Evolutionary conservation across 805 yeast species (phyloP), one percentile per base, ranked within the genome.

Genomic region (Wickerhamiella spandovensis): DNA sequence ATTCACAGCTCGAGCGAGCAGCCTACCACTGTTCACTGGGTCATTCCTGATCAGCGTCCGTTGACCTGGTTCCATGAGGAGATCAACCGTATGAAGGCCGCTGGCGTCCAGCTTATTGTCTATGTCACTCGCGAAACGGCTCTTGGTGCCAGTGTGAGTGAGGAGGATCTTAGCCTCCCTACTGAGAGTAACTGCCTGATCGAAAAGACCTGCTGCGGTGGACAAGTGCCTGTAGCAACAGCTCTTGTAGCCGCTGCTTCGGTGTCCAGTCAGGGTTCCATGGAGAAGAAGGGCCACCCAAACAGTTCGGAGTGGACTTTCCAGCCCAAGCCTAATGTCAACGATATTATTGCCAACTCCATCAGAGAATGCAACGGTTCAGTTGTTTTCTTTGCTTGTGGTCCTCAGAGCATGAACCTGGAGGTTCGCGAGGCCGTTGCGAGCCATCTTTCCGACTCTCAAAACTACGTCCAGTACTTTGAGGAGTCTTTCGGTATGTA

Each of bases 1-100:
- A 35, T 37, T 6, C 38, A 32, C 15, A 17, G 30, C 5, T 7
- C 28, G 17, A 61, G 64, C 48, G 24, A n/a, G 17, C 49, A 47
- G 22, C 68, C 64, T 22, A 59, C 61, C 39, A 64, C 70, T 35
- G 72, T 76, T 52, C 70, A 85, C 49, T 86, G 95, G 95, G 71
- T 75, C 13, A 70, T 83, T 7, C 70, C 81, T 50, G 75, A 79
- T 37, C 67, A 70, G 52, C 66, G 66, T 43, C 73, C 80, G 6
- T 58, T 84, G 20, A 55, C 57, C n/a, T 75, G 76, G 74, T 76
- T 77, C 54, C 44, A 54, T 3, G 63, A 60, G 3, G 78, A 77
- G 54, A 55, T 77, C 46, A 58, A 48, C 10, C 50, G 30, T 4
- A 20, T 38, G 39, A 15, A 22, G 9, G 32, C 8, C 3, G 20